Evolutionary conservation across 192 early-diverging fungal genomes (phyloP).

Genomic region (Backusella parvicylindrica): DNA sequence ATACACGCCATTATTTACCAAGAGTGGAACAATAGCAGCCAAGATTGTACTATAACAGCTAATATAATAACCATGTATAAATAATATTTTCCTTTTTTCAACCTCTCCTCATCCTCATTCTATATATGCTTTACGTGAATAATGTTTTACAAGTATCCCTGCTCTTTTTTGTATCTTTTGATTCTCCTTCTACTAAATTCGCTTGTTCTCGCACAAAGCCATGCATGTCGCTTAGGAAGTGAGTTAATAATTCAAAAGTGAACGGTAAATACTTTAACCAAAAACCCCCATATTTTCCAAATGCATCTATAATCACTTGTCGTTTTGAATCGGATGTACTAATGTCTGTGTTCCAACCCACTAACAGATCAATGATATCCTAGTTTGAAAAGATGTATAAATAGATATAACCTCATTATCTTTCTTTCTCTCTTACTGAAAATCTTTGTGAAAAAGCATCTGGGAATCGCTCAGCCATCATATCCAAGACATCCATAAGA

Average conservation of each 20-base stretch:
- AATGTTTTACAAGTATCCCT: slow-evolving; percentile 3
- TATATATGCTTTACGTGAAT: slow-evolving; percentile 15
- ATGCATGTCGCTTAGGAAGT: slow-evolving; percentile 52
- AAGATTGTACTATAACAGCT: slow-evolving; percentile 35
- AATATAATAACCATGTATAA: background rate
- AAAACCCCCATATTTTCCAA: slow-evolving; percentile 37
- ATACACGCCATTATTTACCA: background rate
- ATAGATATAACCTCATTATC: background rate
- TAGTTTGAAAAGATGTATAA: slow-evolving; percentile 3
- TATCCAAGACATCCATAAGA: background rate
- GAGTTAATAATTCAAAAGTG: slow-evolving; percentile 46
- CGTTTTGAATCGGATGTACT: slow-evolving; percentile 34
- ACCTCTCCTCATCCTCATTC: background rate
- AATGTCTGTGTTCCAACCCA: slow-evolving; percentile 70
- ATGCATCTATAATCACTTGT: slow-evolving; percentile 31
- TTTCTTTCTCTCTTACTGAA: background rate
- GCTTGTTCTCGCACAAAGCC: background rate
- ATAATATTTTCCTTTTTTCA: background rate
- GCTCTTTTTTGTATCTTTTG: slow-evolving; percentile 1
- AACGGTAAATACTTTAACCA: slow-evolving; percentile 48
- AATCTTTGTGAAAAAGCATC: slow-evolving; percentile 15
- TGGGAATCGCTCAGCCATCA: background rate
- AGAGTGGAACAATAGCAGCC: slow-evolving; percentile 9
- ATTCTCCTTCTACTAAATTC: background rate
- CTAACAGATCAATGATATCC: slow-evolving; percentile 61